phyloP scores from a whole-genome alignment of 768 basidiomycete species.

The Pleurotus cornucopiae region DNA sequence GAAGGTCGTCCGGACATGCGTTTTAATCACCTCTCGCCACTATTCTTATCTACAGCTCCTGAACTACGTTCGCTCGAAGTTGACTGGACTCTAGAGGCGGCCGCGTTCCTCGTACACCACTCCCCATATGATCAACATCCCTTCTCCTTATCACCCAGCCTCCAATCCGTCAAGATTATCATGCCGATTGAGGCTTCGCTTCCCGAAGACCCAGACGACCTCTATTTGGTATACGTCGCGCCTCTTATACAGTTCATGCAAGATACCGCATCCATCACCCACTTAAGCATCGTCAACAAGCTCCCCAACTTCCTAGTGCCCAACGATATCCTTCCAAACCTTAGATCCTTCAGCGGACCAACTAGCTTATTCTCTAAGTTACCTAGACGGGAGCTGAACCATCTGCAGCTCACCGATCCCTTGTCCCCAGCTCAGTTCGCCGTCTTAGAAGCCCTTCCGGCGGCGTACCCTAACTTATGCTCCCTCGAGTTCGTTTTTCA shows the following conservation, averaged over 20 bases:
- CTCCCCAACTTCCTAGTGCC: constrained; percentile 3
- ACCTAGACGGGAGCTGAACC: constrained; percentile 4
- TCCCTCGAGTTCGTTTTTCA: constrained; percentile 1
- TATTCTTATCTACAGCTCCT: not conserved
- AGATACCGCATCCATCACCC: not conserved
- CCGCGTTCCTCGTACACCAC: constrained; percentile 4
- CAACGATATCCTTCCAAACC: not conserved
- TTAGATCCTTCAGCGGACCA: constrained; percentile 1
- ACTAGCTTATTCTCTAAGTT: constrained; percentile 6
- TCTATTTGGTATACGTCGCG: not conserved
- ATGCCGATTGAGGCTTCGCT: not conserved
- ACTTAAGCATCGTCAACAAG: not conserved
- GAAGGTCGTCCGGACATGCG: not conserved
- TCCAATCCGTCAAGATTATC: not conserved
- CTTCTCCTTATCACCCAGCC: not conserved
- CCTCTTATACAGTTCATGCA: constrained; percentile 5
- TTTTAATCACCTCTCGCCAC: not conserved
- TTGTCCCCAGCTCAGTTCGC: not conserved
- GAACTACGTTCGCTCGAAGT: not conserved
- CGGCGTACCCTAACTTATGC: not conserved
- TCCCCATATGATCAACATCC: not conserved
- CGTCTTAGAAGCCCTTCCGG: not conserved
- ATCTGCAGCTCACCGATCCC: not conserved
- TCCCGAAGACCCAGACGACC: not conserved
- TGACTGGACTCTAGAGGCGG: not conserved